Base-by-base conservation (phyloP, 2,329 filamentous ascomycete genomes). In the Penicillium olsonii region DNA sequence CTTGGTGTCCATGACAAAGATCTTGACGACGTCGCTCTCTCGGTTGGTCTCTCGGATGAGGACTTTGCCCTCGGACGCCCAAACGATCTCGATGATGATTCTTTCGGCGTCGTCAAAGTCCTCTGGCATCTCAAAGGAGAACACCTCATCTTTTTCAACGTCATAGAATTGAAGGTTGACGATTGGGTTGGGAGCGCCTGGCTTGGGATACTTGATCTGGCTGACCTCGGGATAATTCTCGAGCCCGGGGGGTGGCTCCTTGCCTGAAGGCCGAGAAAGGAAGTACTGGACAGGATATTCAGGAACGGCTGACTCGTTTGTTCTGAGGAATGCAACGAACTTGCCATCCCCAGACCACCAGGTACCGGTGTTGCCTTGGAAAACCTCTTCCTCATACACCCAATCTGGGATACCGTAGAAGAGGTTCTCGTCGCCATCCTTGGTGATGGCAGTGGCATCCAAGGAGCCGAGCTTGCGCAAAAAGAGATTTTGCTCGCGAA, bases 361-460 rank as follows among this genome's bases (percentile, higher is more conserved):
- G 1, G 92, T 95, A 5, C 89, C 92, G 53, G 83, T 90, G 60
- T 89, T 88, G 1, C 83, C 87, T 12, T 77, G 71, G 54, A 97
- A 89, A 3, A 95, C 90, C 68, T 95, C 90, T 62, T 87, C 84
- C 66, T 95, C 90, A 63, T 95, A 96, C 0, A 97, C 94, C 94
- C 94, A 99, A 69, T 99, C 95, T 0, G 94, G 94, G 17, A 96
- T 84, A 15, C 94, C 94, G 63, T 99, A 96, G 71, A 99, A 99
- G 52, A 94, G 84, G 60, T 97, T 85, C 0, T 84, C 78, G 0
- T 92, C 90, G 11, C 95, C 94, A 66, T 99, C 92, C 45, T 78
- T 84, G 1, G 94, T 97, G 60, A 99, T 87, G 54, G 87, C 84
- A 5, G 81, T 78, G 4, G 90, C 80, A 14, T 79, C 73, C 17